Evolutionary conservation across 129 eudicot species (phyloP).

Genomic region (Helianthus annuus): HanXRQr2.0-SUNRISE NC_035438.2:61635369-61635868

Average conservation of each 20-base stretch:
- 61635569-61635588: slow-evolving; percentile 96
- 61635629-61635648: slow-evolving; percentile 46
- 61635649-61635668: slow-evolving; percentile 69
- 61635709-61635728: slow-evolving; percentile 81
- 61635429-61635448: too few relatives aligned
- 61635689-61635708: slow-evolving; percentile 88
- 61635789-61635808: too few relatives aligned
- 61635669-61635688: slow-evolving; percentile 77
- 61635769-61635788: too few relatives aligned
- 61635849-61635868: too few relatives aligned
- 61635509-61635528: slow-evolving; percentile 91
- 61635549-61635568: slow-evolving; percentile 79
- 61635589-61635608: slow-evolving; percentile 80
- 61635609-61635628: slow-evolving; percentile 66
- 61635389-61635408: too few relatives aligned
- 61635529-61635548: slow-evolving; percentile 77
- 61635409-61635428: too few relatives aligned
- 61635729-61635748: slow-evolving; percentile 53
- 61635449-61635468: too few relatives aligned
- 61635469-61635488: too few relatives aligned
- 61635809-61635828: too few relatives aligned
- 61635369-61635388: too few relatives aligned
- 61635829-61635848: too few relatives aligned
- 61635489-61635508: neutral
- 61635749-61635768: neutral